phyloP scores from a whole-genome alignment of 805 yeast species.

The Candida tibetensis region DNA sequence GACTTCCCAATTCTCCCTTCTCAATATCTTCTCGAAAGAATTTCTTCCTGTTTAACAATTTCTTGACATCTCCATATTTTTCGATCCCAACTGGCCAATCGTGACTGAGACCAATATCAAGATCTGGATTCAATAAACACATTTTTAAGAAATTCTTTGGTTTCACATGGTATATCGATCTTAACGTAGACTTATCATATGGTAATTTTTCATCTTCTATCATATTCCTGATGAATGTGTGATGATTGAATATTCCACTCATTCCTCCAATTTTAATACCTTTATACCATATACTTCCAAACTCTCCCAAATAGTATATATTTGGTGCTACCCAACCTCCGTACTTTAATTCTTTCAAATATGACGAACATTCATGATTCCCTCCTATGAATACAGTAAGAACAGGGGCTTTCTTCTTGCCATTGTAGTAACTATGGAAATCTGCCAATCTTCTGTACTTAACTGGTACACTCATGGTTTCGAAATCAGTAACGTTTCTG shows the following conservation, averaged over 20 bases:
- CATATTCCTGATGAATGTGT: constrained; percentile 39
- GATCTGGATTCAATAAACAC: constrained; percentile 29
- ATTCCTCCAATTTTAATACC: constrained; percentile 79
- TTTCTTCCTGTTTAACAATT: constrained; percentile 57
- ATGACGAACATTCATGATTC: constrained; percentile 88
- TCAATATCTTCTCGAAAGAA: constrained; percentile 65
- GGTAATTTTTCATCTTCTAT: constrained; percentile 47
- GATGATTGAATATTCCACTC: constrained; percentile 74
- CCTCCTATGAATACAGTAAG: constrained; percentile 88
- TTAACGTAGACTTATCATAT: constrained; percentile 41
- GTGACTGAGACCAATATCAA: constrained; percentile 71
- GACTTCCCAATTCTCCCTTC: constrained; percentile 65
- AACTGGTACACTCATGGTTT: constrained; percentile 71
- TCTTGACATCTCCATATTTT: constrained; percentile 54
- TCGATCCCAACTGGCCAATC: constrained; percentile 93
- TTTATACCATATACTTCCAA: constrained; percentile 68
- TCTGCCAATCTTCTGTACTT: constrained; percentile 79
- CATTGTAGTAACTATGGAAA: constrained; percentile 68
- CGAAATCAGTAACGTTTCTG: constrained; percentile 59
- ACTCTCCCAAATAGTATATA: constrained; percentile 79
- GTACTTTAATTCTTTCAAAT: constrained; percentile 62
- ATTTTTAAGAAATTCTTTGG: constrained; percentile 61
- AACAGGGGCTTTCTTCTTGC: constrained; percentile 62
- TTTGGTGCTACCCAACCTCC: constrained; percentile 96
- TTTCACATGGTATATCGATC: constrained; percentile 73